Conservation (phyloP, 257 asterid genomes). For the Paulownia fortunei region DNA sequence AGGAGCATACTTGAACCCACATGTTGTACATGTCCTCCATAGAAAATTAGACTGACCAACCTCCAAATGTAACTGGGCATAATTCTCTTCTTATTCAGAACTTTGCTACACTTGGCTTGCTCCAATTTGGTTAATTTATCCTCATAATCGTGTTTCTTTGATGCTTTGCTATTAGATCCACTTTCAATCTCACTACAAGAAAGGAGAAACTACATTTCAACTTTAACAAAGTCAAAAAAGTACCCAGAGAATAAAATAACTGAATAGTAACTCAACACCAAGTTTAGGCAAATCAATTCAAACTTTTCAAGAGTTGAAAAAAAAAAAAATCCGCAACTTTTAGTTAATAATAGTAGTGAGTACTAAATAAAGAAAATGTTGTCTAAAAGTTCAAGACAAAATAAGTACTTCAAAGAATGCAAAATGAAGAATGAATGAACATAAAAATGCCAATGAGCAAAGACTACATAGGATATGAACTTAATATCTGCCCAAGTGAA, state of each 20-base stretch:
- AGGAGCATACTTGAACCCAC: slow-evolving; percentile 70
- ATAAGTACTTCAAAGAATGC: not conserved
- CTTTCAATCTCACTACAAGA: slow-evolving; percentile 31
- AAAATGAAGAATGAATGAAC: not conserved
- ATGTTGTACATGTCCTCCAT: slow-evolving; percentile 56
- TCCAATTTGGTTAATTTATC: slow-evolving; percentile 33
- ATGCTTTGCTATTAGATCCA: slow-evolving; percentile 32
- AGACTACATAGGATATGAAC: not conserved
- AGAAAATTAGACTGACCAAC: slow-evolving; percentile 85
- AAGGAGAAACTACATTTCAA: not conserved
- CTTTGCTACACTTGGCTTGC: slow-evolving; percentile 38
- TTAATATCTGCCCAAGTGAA: not conserved
- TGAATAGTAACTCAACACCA: not conserved
- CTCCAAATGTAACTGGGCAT: slow-evolving; percentile 74
- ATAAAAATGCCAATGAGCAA: not conserved
- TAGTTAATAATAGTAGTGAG: not conserved
- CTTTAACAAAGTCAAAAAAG: not conserved
- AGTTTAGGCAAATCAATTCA: not conserved
- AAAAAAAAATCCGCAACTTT: not conserved
- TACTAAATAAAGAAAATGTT: not conserved
- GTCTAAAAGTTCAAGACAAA: not conserved
- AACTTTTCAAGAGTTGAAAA: not conserved
- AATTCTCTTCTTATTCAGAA: slow-evolving; percentile 68
- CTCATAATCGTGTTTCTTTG: slow-evolving; percentile 29
- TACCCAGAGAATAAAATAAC: not conserved